Conservation (phyloP, 441 rosid genomes). For the Gossypium lobatum region DNA sequence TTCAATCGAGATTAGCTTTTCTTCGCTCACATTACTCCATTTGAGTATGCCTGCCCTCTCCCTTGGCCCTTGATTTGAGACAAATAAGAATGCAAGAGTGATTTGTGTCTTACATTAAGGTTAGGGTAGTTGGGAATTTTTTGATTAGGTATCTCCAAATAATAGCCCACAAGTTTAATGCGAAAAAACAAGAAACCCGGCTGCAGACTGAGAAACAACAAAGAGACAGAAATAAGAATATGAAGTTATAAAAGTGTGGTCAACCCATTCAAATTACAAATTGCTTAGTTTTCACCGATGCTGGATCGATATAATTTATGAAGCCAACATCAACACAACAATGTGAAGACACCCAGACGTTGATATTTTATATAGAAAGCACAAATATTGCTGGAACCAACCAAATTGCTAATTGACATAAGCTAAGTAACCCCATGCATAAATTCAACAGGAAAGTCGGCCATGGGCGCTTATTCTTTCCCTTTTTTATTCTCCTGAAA, state of each 20-base stretch:
- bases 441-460: slow-evolving; percentile 37
- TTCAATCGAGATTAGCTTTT: too few species aligned
- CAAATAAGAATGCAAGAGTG: too few species aligned
- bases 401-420: slow-evolving; percentile 30
- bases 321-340: slow-evolving; percentile 29
- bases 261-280: slow-evolving; percentile 11
- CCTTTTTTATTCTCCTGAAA: slow-evolving; percentile 2
- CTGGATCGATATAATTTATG: slow-evolving; percentile 37
- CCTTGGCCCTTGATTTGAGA: too few species aligned
- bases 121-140: too few species aligned
- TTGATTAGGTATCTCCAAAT: background rate
- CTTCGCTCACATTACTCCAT: too few species aligned
- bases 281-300: slow-evolving; percentile 32
- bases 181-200: slow-evolving; percentile 4
- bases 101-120: background rate
- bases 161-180: background rate
- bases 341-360: slow-evolving; percentile 22
- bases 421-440: slow-evolving; percentile 34
- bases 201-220: slow-evolving; percentile 24
- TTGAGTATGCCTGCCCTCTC: too few species aligned
- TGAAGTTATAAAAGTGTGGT: slow-evolving; percentile 26
- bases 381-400: background rate
- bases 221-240: slow-evolving; percentile 35
- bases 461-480: slow-evolving; percentile 16
- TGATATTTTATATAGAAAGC: background rate